Base-by-base conservation (phyloP, 2,329 filamentous ascomycete genomes). In the Dothideomycetes sp. region DNA sequence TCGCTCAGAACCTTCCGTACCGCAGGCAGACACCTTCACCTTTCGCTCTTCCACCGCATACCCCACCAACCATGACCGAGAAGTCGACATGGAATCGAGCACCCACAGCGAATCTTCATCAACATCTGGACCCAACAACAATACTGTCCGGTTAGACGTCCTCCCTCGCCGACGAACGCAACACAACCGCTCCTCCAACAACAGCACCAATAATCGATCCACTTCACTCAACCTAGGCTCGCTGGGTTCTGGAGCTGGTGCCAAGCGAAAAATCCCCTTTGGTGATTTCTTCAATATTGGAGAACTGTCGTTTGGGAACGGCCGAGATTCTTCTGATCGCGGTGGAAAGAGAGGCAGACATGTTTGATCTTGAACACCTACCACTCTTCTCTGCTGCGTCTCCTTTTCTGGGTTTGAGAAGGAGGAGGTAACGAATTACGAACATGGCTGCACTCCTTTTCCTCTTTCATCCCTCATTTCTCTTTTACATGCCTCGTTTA, bases 231-330 rank as follows among this genome's bases (percentile, higher is more conserved):
- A 63, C 25, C 56, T 65, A 10, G 30, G 41, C 31, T 62, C 61
- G 28, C 62, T 84, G 7, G 77, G 78, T 4, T 71, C 72, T 44
- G 78, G 76, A 5, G 75, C 80, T 7, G 83, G 83, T 2, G 71
- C 77, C 50, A 89, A 89, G 60, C 73, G 83, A 29, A 75, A 82
- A 52, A 71, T 84, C 50, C 81, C 83, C 51, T 73, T 84, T 52
- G 75, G 77, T 17, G 83, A 88, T 53, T 78, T 86, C 40, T 87
- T 87, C 55, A 82, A 85, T 53, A 65, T 83, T 6, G 75, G 76
- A 39, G 77, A 75, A 48, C 58, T 82, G 36, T 71, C 71, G 22
- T 50, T 51, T 33, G 68, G 33, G 4, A 41, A 73, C 45, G 74
- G 74, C 30, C 81, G 80, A 54, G 80, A 84, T 42, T 49, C 47